Conservation (phyloP, 202 grass and related monocot species). For the Eragrostis tef region DNA sequence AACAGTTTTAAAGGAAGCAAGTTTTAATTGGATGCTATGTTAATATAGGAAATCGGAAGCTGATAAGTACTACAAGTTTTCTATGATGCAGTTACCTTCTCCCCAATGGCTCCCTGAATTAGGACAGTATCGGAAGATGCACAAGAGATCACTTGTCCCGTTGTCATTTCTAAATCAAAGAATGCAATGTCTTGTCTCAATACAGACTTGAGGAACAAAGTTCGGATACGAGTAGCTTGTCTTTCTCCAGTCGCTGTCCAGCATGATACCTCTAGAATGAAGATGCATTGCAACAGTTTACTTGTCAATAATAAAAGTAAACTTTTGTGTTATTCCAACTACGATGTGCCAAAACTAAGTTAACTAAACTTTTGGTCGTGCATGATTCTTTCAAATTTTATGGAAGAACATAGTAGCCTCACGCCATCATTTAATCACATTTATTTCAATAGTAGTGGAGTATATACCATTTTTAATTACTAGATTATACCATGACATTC, state of each 20-base stretch:
- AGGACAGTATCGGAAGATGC: slow-evolving; percentile 69
- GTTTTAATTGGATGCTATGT: neutral
- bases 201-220: slow-evolving; percentile 66
- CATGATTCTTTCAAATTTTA: neutral
- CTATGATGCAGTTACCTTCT: slow-evolving; percentile 55
- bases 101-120: slow-evolving; percentile 83
- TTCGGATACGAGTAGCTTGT: slow-evolving; percentile 65
- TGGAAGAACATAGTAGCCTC: neutral
- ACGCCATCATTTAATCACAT: neutral
- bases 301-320: neutral
- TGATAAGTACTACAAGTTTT: slow-evolving; percentile 18
- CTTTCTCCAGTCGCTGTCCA: slow-evolving; percentile 79
- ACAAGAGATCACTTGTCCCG: slow-evolving; percentile 59
- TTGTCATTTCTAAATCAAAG: slow-evolving; percentile 82
- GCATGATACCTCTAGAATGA: slow-evolving; percentile 72
- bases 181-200: slow-evolving; percentile 78
- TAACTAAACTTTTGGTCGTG: neutral
- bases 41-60: neutral
- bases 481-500: too few relatives aligned
- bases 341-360: neutral
- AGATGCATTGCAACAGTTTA: neutral
- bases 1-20: neutral
- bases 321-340: neutral
- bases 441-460: too few relatives aligned
- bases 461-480: neutral